These are phyloP conservation scores for Wallacemonas sp. DNA, from an alignment of 208 protist genomes.

Conservation along the genomic window DNA sequence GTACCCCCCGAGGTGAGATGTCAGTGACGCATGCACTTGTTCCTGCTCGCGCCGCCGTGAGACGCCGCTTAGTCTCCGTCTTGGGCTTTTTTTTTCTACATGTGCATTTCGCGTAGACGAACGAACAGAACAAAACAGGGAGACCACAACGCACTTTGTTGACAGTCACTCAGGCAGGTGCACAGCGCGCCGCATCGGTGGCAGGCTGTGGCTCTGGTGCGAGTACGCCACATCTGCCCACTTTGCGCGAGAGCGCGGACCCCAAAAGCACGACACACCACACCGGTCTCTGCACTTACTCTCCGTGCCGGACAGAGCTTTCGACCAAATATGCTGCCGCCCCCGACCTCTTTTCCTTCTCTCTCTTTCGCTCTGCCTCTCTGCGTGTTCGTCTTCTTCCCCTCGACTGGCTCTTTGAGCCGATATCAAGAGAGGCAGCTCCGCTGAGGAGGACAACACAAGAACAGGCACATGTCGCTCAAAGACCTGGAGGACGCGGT, in stretches of 20 bases:
- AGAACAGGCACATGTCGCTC: neutral
- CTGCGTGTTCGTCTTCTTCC: neutral
- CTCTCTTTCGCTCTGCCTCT: neutral
- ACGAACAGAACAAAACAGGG: neutral
- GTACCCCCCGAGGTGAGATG: conserved; percentile 22
- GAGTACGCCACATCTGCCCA: too few relatives aligned
- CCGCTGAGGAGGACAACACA: too few relatives aligned
- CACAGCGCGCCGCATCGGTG: too few relatives aligned
- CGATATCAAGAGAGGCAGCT: too few relatives aligned
- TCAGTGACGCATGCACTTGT: too few relatives aligned
- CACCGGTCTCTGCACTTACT: too few relatives aligned
- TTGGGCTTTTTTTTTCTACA: conserved; percentile 5
- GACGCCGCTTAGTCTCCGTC: too few relatives aligned
- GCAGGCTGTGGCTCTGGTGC: too few relatives aligned
- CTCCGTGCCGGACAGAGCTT: too few relatives aligned
- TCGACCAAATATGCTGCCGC: neutral
- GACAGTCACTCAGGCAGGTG: neutral
- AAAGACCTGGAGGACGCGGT: neutral
- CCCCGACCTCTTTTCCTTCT: neutral
- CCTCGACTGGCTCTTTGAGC: conserved; percentile 6
- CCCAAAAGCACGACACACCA: too few relatives aligned
- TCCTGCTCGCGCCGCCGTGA: too few relatives aligned
- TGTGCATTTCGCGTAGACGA: neutral
- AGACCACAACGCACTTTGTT: conserved; percentile 1
- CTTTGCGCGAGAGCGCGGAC: too few relatives aligned